These are phyloP conservation scores for Monilinia polystroma DNA, from an alignment of 2,329 filamentous ascomycete genomes.

Conservation along the genomic window DNA sequence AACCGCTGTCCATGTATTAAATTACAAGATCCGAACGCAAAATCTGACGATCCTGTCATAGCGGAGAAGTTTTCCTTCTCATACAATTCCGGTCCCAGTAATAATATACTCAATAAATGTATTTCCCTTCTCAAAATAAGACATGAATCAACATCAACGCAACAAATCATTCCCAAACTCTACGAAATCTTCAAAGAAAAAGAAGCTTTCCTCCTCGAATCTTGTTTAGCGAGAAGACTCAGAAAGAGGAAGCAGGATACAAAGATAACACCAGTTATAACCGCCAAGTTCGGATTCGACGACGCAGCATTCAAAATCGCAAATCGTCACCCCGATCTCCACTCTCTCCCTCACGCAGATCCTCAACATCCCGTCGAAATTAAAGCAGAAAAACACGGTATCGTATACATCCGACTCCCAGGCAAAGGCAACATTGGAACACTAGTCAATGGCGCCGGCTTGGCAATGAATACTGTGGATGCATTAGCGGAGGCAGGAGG, in stretches of 20 bases:
- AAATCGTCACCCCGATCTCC: conserved; percentile 60
- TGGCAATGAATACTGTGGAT: conserved; percentile 90
- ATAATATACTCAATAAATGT: conserved; percentile 45
- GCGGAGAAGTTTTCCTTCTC: conserved; percentile 60
- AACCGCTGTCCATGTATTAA: conserved; percentile 63
- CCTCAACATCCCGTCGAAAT: conserved; percentile 56
- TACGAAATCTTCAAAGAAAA: conserved; percentile 60
- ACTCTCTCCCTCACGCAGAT: conserved; percentile 53
- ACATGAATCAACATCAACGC: conserved; percentile 39
- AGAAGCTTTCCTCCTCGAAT: conserved; percentile 63
- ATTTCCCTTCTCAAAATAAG: conserved; percentile 46
- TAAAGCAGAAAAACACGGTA: conserved; percentile 66
- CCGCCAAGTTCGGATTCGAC: conserved; percentile 64
- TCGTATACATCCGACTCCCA: conserved; percentile 70
- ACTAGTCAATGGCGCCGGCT: conserved; percentile 82
- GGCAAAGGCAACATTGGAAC: conserved; percentile 69
- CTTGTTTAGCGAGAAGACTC: conserved; percentile 45
- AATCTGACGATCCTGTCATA: conserved; percentile 43
- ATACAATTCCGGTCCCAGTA: conserved; percentile 51
- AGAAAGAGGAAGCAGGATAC: no score
- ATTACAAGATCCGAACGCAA: conserved; percentile 47
- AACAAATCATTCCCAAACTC: conserved; percentile 49
- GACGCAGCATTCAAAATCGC: conserved; percentile 65
- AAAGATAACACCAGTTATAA: conserved; percentile 45
- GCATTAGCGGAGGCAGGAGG: conserved; percentile 68